These are phyloP conservation scores for Ceratocystiopsis minuta DNA, from an alignment of 2,329 filamentous ascomycete genomes.

Conservation along the genomic window DNA sequence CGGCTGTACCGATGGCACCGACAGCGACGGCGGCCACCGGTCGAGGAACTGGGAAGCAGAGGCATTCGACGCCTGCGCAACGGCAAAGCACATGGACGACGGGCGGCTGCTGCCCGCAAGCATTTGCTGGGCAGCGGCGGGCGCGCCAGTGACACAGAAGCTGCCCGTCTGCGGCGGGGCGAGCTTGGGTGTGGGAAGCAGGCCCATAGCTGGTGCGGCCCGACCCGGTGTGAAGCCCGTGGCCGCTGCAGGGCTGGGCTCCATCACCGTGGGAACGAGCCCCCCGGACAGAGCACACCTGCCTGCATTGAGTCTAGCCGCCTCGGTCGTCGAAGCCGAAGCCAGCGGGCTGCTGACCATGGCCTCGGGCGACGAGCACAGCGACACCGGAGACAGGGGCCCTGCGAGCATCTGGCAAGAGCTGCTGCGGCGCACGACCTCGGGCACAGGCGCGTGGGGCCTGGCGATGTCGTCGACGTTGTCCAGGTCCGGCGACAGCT, in stretches of 20 bases:
- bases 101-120: conserved; percentile 21
- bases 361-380: conserved; percentile 7
- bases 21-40: conserved; percentile 23
- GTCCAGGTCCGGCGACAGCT: conserved; percentile 37
- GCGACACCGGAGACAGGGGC: conserved; percentile 5
- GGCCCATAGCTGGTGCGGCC: conserved; percentile 32
- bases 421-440: conserved; percentile 4
- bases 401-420: conserved; percentile 4
- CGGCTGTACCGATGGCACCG: conserved; percentile 3
- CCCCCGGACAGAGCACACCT: conserved; percentile 18
- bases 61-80: conserved; percentile 33
- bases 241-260: conserved; percentile 24
- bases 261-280: conserved; percentile 27
- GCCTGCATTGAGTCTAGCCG: background rate
- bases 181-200: conserved; percentile 40
- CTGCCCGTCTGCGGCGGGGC: conserved; percentile 35
- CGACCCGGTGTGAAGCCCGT: conserved; percentile 25
- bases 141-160: conserved; percentile 27
- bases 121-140: conserved; percentile 28
- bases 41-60: conserved; percentile 32
- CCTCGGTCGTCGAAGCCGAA: too few relatives aligned
- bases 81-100: conserved; percentile 42
- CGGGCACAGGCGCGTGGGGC: conserved; percentile 14
- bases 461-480: conserved; percentile 35
- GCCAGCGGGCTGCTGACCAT: conserved; percentile 8